These are phyloP conservation scores for Melocanna baccifera DNA, from an alignment of 176 grass and related monocot genomes.

Conservation along the genomic window DNA sequence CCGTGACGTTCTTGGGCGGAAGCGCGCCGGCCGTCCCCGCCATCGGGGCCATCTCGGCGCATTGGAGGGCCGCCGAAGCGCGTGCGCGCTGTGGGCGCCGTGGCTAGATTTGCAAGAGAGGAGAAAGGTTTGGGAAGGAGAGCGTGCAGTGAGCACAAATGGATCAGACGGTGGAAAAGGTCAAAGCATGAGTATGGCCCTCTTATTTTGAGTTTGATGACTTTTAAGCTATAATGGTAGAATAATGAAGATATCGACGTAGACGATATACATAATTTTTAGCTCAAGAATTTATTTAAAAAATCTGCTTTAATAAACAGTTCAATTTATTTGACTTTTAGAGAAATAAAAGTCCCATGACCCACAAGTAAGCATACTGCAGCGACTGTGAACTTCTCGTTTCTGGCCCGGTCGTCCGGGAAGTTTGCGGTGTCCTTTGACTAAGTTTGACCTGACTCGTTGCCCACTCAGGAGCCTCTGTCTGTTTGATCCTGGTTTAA, in stretches of 20 bases:
- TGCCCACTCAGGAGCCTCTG: too few species aligned
- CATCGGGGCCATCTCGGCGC: conserved; percentile 11
- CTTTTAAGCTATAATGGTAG: too few species aligned
- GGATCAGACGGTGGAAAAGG: not conserved
- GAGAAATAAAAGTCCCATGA: too few species aligned
- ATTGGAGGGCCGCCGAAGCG: conserved; percentile 18
- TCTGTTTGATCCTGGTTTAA: not conserved
- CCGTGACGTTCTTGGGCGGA: conserved; percentile 18
- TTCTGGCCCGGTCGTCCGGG: conserved; percentile 22
- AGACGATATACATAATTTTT: too few species aligned
- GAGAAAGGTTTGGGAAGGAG: not conserved
- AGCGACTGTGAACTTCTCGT: not conserved
- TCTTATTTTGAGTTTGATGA: too few species aligned
- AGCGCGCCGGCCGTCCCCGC: not conserved
- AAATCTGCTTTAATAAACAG: too few species aligned
- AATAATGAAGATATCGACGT: too few species aligned
- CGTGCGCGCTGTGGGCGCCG: not conserved
- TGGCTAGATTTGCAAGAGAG: not conserved
- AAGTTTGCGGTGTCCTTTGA: not conserved
- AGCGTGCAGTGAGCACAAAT: not conserved
- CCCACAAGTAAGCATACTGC: not conserved
- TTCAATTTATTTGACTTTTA: too few species aligned
- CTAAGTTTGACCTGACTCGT: not conserved
- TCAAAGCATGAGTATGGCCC: too few species aligned
- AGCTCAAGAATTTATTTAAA: too few species aligned